Conservation (phyloP, 768 basidiomycete species). For the Tricholoma matsutake region DNA sequence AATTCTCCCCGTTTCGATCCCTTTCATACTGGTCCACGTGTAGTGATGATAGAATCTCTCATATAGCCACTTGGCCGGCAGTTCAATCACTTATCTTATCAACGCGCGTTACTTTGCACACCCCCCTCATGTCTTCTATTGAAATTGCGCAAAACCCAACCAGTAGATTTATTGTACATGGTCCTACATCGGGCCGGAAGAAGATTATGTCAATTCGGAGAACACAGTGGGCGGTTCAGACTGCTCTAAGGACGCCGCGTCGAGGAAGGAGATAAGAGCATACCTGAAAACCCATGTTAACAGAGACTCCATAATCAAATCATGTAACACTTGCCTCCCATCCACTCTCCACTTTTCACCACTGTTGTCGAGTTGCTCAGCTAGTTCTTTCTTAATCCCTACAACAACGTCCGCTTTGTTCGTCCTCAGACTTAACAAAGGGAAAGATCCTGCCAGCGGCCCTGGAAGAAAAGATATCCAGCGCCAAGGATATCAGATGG, state of each 20-base stretch:
- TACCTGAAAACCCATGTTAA: conserved; percentile 29
- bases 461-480: conserved; percentile 37
- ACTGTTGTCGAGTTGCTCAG: conserved; percentile 60
- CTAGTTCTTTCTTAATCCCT: conserved; percentile 68
- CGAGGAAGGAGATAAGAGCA: conserved; percentile 32
- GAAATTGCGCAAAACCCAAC: no score
- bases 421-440: conserved; percentile 82
- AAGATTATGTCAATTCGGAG: not conserved
- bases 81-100: no score
- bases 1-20: no score
- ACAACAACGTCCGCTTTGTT: conserved; percentile 96
- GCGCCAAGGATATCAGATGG: not conserved
- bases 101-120: no score
- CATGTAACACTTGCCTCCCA: conserved; percentile 58
- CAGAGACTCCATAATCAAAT: not conserved
- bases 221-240: not conserved
- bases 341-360: conserved; percentile 75
- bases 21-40: no score
- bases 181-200: no score
- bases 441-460: conserved; percentile 75
- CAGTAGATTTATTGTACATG: no score
- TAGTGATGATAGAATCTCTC: no score
- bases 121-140: no score
- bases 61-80: no score
- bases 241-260: not conserved